Base-by-base conservation (phyloP, 106 monocot species). In the Dendrobium catenatum region DNA sequence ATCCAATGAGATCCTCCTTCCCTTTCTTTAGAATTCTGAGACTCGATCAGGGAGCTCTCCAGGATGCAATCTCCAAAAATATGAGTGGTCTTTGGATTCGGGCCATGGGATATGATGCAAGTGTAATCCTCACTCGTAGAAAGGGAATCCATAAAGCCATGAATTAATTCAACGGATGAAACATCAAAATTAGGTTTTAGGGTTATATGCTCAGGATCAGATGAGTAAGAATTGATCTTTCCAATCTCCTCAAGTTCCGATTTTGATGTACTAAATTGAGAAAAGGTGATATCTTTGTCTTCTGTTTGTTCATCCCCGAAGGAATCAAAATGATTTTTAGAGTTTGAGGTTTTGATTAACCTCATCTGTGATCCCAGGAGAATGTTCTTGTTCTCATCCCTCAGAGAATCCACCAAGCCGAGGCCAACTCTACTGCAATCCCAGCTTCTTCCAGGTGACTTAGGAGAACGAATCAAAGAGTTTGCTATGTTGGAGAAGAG, bases 21-120 rank as follows among this genome's bases (percentile, higher is more conserved):
- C 10, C 16, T 42, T 72, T 49, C 47, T 40, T 59, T 86, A 72
- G 46, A 48, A 68, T 76, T 82, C 6, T 74, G 40, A 33, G 84
- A 81, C n/a, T 83, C 66, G 55, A 88, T 82, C 51, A 59, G 9
- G 58, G 79, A 77, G 41, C 79, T 73, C 55, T 90, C 88, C 33
- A 95, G 58, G 59, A 95, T 85, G 49, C 83, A 88, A 66, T 95
- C 92, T 4, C 94, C 94, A 78, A 92, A 95, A 24, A 95, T 92
- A 75, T 95, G 94, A 64, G 90, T 92, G 0, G 90, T 95, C 80
- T 89, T 95, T 6, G 94, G 92, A 83, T 95, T 95, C 4, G 94
- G 86, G 17, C 94, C 94, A 46, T 86, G 92, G 54, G 88, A 85
- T 42, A 83, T 92, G 59, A 95, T 92, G 80, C 94, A 82, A 37